Conservation (phyloP, 2,329 filamentous ascomycete genomes). For the Venturia effusa region DNA sequence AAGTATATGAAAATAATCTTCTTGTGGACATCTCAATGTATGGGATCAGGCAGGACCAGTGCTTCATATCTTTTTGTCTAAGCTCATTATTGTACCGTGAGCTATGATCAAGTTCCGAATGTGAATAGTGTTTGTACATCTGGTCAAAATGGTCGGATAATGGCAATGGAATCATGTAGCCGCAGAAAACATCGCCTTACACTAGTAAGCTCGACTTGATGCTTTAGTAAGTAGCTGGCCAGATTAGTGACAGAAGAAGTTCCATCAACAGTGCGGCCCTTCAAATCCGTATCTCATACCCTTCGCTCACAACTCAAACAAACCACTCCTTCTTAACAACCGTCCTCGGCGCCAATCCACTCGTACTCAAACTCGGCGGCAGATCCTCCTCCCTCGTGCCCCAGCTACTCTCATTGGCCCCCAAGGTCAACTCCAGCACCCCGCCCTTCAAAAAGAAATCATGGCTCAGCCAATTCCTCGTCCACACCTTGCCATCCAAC, state of each 20-base stretch:
- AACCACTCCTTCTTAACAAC: background rate
- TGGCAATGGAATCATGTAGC: too few species aligned
- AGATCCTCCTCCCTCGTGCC: conserved; percentile 31
- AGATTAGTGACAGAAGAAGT: conserved; percentile 15
- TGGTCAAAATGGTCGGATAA: too few species aligned
- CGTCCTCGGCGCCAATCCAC: conserved; percentile 1
- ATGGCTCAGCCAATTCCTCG: conserved; percentile 35
- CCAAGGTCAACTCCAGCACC: conserved; percentile 31
- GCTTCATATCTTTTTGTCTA: too few species aligned
- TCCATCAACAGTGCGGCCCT: background rate
- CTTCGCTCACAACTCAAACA: background rate
- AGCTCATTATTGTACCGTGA: too few species aligned
- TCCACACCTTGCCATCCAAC: conserved; percentile 31
- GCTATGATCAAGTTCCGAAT: too few species aligned
- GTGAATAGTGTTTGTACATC: too few species aligned
- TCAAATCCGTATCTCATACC: too few species aligned
- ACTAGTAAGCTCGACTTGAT: too few species aligned
- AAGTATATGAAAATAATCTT: too few species aligned
- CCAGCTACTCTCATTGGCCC: conserved; percentile 32
- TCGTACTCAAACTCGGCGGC: conserved; percentile 24
- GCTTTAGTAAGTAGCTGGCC: conserved; percentile 16
- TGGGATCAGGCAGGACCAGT: too few species aligned
- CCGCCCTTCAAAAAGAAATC: conserved; percentile 33
- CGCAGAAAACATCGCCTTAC: too few species aligned
- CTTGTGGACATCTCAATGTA: too few species aligned